Percentiles rank a stretch among this genome's conserved stretches.
Conservation (phyloP, 1,139 yeast genomes). For the Dujonia santamariae region DNA sequence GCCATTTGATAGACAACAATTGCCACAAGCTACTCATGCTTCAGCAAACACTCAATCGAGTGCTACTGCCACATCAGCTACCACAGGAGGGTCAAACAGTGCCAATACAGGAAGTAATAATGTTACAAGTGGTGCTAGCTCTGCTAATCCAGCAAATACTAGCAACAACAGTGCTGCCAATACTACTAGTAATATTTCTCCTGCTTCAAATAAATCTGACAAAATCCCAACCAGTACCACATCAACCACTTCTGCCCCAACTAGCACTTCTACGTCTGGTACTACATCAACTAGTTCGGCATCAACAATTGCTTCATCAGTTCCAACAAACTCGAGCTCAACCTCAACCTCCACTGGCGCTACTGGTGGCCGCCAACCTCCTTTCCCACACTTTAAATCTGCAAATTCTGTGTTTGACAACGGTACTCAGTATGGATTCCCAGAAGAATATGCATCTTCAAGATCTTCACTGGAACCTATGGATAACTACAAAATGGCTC, state of each 20-base stretch:
- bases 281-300: too few relatives aligned
- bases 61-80: background rate
- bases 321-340: too few relatives aligned
- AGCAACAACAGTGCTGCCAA: too few relatives aligned
- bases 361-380: constrained; percentile 4
- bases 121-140: too few relatives aligned
- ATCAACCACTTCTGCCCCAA: background rate
- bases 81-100: background rate
- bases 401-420: constrained; percentile 8
- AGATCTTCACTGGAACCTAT: constrained; percentile 9
- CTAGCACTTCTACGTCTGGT: background rate
- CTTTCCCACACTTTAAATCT: constrained; percentile 6
- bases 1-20: constrained; percentile 7
- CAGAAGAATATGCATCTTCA: constrained; percentile 8
- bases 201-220: too few relatives aligned
- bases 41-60: background rate
- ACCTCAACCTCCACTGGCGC: too few relatives aligned
- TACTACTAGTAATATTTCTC: background rate
- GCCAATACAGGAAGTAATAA: too few relatives aligned
- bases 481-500: constrained; percentile 7
- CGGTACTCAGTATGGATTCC: constrained; percentile 7
- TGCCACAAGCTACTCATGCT: constrained; percentile 2
- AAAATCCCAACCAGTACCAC: background rate
- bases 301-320: constrained; percentile 4
- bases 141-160: constrained; percentile 2